Evolutionary conservation across 1,284 basidiomycete species (phyloP).

Genomic region (Cryptococcus depauperatus): DNA sequence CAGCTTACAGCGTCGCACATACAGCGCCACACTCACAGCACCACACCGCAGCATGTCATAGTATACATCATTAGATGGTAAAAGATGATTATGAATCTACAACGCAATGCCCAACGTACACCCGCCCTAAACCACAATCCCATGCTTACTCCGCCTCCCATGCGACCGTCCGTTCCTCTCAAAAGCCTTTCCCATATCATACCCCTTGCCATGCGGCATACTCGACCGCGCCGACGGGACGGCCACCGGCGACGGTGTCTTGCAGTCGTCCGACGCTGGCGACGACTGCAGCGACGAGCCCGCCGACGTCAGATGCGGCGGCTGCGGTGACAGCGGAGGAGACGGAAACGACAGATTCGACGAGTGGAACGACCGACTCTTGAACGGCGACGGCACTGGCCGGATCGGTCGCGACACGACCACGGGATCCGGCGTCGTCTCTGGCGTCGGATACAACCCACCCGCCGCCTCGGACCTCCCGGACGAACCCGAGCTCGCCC

Average conservation of each 20-base stretch:
- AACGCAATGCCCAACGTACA: not conserved
- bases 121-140: not conserved
- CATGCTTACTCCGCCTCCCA: not conserved
- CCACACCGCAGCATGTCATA: no score
- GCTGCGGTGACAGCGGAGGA: slow-evolving; percentile 28
- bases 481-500: slow-evolving; percentile 12
- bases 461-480: slow-evolving; percentile 12
- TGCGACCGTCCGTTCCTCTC: not conserved
- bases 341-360: slow-evolving; percentile 23
- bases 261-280: slow-evolving; percentile 42
- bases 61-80: not conserved
- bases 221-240: slow-evolving; percentile 11
- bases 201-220: slow-evolving; percentile 4
- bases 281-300: slow-evolving; percentile 37
- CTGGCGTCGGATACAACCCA: slow-evolving; percentile 38
- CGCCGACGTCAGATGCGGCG: slow-evolving; percentile 35
- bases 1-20: no score
- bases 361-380: slow-evolving; percentile 12
- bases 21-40: no score
- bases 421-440: slow-evolving; percentile 34
- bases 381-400: slow-evolving; percentile 33
- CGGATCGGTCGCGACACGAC: slow-evolving; percentile 26
- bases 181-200: slow-evolving; percentile 16
- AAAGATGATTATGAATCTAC: no score
- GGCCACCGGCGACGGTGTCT: slow-evolving; percentile 40